These are phyloP conservation scores for Salvia sclarea DNA, from an alignment of 305 asterid species.

Conservation along the genomic window DNA sequence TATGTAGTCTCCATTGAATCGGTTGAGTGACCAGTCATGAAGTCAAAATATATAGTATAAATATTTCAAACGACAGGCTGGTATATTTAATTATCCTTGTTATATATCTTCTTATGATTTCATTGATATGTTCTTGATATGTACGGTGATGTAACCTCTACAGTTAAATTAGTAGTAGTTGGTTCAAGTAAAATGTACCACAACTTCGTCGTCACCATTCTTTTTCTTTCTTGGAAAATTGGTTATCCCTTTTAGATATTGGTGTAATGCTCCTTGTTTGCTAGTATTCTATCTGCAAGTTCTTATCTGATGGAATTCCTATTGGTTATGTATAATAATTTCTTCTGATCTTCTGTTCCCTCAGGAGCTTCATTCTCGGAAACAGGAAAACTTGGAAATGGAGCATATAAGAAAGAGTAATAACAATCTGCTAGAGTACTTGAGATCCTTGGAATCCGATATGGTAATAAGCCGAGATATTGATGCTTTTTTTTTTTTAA, in stretches of 20 bases:
- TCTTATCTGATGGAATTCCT: background rate
- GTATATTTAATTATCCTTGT: background rate
- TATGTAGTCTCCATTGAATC: background rate
- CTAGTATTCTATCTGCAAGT: background rate
- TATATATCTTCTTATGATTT: background rate
- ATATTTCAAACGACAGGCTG: background rate
- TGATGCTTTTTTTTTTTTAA: background rate
- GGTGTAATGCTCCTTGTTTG: background rate
- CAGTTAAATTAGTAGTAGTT: background rate
- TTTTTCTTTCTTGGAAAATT: background rate
- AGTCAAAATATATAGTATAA: background rate
- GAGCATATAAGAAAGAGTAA: constrained; percentile 57
- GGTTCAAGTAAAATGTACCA: constrained; percentile 7
- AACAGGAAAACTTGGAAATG: constrained; percentile 61
- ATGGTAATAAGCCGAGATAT: constrained; percentile 55
- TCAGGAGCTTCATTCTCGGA: constrained; percentile 66
- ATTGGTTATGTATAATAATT: constrained; percentile 9
- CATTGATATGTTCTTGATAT: constrained; percentile 1
- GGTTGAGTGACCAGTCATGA: constrained; percentile 12
- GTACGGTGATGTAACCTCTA: background rate
- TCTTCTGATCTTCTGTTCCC: constrained; percentile 29
- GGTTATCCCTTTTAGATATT: background rate
- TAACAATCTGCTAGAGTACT: constrained; percentile 74
- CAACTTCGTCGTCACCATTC: background rate
- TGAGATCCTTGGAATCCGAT: constrained; percentile 82